Conservation (phyloP, 495 filamentous ascomycete species). For the Pyronema omphalodes region DNA sequence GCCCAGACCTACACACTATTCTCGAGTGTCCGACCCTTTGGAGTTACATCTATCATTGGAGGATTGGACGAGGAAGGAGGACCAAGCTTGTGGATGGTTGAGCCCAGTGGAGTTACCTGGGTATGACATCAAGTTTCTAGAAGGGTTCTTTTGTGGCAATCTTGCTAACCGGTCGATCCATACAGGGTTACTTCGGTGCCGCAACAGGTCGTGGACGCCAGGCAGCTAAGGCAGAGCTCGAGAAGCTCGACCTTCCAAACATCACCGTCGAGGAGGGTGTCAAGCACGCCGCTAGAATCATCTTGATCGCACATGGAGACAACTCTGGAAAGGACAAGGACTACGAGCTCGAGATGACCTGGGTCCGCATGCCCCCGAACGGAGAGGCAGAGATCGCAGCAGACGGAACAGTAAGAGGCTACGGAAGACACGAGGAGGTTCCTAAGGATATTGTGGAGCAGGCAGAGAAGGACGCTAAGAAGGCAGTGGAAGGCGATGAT, state of each 20-base stretch:
- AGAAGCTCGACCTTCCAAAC: conserved; percentile 80
- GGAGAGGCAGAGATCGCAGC: conserved; percentile 27
- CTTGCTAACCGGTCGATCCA: neutral
- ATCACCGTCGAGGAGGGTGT: conserved; percentile 73
- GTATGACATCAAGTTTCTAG: conserved; percentile 27
- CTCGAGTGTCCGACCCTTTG: conserved; percentile 87
- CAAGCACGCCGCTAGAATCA: conserved; percentile 90
- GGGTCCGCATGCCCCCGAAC: conserved; percentile 68
- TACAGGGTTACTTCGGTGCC: conserved; percentile 83
- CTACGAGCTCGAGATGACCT: conserved; percentile 97
- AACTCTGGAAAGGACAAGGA: conserved; percentile 83
- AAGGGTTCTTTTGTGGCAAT: neutral
- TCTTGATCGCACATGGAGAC: conserved; percentile 91
- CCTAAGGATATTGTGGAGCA: conserved; percentile 76
- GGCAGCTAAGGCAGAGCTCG: conserved; percentile 88
- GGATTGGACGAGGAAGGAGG: conserved; percentile 89
- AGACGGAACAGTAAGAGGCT: conserved; percentile 37
- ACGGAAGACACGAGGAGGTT: conserved; percentile 60
- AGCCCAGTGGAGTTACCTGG: conserved; percentile 93
- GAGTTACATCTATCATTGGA: conserved; percentile 82
- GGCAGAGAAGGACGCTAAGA: conserved; percentile 75
- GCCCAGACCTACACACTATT: conserved; percentile 95
- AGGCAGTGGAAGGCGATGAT: conserved; percentile 51
- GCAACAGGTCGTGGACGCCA: conserved; percentile 93
- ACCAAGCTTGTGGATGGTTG: conserved; percentile 92